A percentile compares a stretch with the other conserved stretches of the same genome.
Evolutionary conservation across 83 land plant genomes (phyloP).

Genomic region (Diphasiastrum complanatum): DNA sequence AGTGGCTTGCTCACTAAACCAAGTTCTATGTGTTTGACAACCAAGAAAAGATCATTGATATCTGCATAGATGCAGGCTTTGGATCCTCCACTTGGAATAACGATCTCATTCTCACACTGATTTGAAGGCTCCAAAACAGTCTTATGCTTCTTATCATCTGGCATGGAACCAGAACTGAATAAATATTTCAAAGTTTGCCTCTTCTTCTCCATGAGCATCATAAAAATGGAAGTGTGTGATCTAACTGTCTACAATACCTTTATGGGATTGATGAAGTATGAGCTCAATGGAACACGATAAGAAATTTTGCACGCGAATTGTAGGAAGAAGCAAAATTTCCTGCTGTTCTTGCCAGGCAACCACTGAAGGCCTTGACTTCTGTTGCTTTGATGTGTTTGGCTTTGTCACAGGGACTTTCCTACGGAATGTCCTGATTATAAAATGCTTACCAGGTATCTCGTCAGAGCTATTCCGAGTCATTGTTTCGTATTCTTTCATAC

Average conservation of each 20-base stretch:
- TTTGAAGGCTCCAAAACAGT: not conserved
- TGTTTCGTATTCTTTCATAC: not conserved
- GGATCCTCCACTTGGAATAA: constrained; percentile 28
- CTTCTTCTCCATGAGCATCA: constrained; percentile 7
- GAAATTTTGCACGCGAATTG: constrained; percentile 56
- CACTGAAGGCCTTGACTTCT: constrained; percentile 14
- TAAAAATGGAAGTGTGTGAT: not conserved
- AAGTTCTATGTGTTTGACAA: constrained; percentile 43
- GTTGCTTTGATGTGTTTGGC: constrained; percentile 24
- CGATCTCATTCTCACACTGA: not conserved
- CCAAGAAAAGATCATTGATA: constrained; percentile 46
- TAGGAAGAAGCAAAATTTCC: constrained; percentile 73
- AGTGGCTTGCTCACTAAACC: constrained; percentile 53
- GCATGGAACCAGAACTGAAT: not conserved
- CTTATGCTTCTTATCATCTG: not conserved
- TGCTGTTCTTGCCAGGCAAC: constrained; percentile 63
- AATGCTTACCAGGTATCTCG: constrained; percentile 27
- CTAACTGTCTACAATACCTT: constrained; percentile 28
- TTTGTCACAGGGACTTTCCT: constrained; percentile 57
- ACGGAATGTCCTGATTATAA: constrained; percentile 50
- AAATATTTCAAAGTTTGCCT: constrained; percentile 32
- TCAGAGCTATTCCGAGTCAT: constrained; percentile 1
- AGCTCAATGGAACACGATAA: constrained; percentile 53
- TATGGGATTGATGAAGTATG: constrained; percentile 30
- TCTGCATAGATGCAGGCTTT: constrained; percentile 54